phyloP scores from a whole-genome alignment of 164 flowering plant species.

The Chimonanthus salicifolius region DNA sequence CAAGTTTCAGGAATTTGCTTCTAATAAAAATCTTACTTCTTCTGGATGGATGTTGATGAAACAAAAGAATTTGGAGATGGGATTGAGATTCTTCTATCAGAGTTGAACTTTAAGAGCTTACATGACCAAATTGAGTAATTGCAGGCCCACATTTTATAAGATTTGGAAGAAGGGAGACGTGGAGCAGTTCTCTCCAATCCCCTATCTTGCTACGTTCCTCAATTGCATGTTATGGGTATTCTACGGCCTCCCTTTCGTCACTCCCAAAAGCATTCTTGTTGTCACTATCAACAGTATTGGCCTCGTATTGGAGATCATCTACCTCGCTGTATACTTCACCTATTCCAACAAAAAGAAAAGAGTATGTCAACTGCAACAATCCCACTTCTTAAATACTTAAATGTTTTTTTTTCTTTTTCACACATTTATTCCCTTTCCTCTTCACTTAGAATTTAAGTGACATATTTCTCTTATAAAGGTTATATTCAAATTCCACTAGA shows the following conservation, averaged over 20 bases:
- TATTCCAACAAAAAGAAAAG: conserved; percentile 24
- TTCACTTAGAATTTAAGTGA: too few relatives aligned
- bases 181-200: conserved; percentile 32
- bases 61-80: neutral
- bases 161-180: conserved; percentile 29
- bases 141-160: conserved; percentile 34
- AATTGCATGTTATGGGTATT: conserved; percentile 40
- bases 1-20: too few relatives aligned
- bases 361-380: conserved; percentile 20
- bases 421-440: too few relatives aligned
- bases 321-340: conserved; percentile 20
- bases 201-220: conserved; percentile 31
- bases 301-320: conserved; percentile 21
- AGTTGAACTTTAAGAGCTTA: too few relatives aligned
- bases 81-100: too few relatives aligned
- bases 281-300: conserved; percentile 40
- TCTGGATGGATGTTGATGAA: neutral
- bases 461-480: too few relatives aligned
- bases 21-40: neutral
- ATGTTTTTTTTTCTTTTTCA: too few relatives aligned
- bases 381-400: neutral
- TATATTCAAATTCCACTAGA: too few relatives aligned
- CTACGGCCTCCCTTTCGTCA: conserved; percentile 41
- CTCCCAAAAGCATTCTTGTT: conserved; percentile 39
- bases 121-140: neutral